phyloP scores from a whole-genome alignment of 2,329 filamentous ascomycete genomes.

The Ascochyta pisi region DNA sequence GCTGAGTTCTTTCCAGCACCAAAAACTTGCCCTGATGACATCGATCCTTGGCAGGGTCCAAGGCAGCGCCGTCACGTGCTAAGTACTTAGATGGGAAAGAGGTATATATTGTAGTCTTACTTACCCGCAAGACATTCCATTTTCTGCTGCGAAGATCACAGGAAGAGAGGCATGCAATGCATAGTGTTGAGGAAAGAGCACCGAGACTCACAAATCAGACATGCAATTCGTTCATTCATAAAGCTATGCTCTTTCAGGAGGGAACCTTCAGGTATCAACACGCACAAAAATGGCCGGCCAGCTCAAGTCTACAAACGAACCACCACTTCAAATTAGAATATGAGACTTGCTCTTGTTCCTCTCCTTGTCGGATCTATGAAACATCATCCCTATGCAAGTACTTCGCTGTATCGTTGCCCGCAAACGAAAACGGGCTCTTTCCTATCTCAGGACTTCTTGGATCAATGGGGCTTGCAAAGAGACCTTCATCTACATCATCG shows the following conservation, averaged over 20 bases:
- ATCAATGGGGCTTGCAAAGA: conserved; percentile 87
- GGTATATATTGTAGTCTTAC: not conserved
- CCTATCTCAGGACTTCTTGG: conserved; percentile 86
- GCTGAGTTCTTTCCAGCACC: not conserved
- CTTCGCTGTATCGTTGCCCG: conserved; percentile 43
- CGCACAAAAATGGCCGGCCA: conserved; percentile 6
- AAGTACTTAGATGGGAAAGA: not conserved
- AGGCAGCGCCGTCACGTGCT: conserved; percentile 8
- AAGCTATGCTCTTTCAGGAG: conserved; percentile 8
- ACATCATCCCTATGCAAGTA: conserved; percentile 40
- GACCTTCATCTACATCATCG: conserved; percentile 73
- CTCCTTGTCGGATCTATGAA: conserved; percentile 19
- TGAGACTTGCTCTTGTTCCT: not conserved
- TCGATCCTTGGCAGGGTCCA: conserved; percentile 19
- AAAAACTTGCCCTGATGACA: conserved; percentile 14
- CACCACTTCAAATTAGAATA: not conserved
- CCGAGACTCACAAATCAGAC: not conserved
- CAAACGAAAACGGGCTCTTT: conserved; percentile 78
- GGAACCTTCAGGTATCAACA: conserved; percentile 7
- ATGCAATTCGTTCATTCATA: conserved; percentile 12
- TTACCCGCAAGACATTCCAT: no score
- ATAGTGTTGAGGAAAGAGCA: no score
- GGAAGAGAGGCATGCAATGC: no score
- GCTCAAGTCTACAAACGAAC: conserved; percentile 4
- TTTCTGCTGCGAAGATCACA: no score